Evolutionary conservation across 768 basidiomycete species (phyloP).

Genomic region (Paxillus ammoniavirescens): DNA sequence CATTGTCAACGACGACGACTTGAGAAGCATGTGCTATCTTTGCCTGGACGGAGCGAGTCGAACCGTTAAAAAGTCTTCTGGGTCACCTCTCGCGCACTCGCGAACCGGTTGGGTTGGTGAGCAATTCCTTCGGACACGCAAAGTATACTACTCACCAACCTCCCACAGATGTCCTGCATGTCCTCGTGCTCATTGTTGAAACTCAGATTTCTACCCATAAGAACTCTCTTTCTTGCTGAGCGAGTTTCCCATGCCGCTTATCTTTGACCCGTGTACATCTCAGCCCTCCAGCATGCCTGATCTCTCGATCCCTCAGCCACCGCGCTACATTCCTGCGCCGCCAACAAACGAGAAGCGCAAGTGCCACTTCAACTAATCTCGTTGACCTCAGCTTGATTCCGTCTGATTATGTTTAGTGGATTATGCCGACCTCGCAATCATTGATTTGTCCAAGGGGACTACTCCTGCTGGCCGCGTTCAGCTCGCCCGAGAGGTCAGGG

Average conservation of each 20-base stretch:
- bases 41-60: too few relatives aligned
- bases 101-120: not conserved
- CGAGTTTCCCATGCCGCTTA: not conserved
- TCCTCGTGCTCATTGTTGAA: not conserved
- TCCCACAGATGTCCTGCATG: not conserved
- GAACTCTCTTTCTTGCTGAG: not conserved
- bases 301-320: conserved; percentile 26
- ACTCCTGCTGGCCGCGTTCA: conserved; percentile 38
- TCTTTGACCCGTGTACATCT: not conserved
- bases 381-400: too few relatives aligned
- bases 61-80: too few relatives aligned
- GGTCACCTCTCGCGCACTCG: not conserved
- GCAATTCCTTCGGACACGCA: not conserved
- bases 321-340: conserved; percentile 33
- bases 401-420: conserved; percentile 25
- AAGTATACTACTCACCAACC: not conserved
- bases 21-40: too few relatives aligned
- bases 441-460: conserved; percentile 43
- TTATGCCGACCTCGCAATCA: conserved; percentile 48
- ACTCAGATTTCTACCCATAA: not conserved
- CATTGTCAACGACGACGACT: too few relatives aligned
- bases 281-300: conserved; percentile 22
- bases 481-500: conserved; percentile 38
- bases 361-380: not conserved
- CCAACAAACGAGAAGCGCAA: conserved; percentile 24